phyloP scores from a whole-genome alignment of 495 filamentous ascomycete species.

The Lasiosphaeris hirsuta region DNA sequence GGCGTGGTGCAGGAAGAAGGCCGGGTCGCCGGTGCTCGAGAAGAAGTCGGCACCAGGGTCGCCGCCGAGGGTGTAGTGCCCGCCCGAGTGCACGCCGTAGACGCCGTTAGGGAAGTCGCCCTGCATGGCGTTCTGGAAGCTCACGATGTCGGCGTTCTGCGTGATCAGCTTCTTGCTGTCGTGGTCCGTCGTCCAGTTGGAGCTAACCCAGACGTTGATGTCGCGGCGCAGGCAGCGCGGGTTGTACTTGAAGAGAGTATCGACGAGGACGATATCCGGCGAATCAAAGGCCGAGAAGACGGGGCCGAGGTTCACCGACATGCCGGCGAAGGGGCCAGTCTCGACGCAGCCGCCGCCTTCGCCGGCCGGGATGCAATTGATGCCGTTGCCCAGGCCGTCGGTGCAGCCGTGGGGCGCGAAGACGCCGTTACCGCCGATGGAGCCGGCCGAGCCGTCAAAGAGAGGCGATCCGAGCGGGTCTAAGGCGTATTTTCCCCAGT shows the following conservation, averaged over 20 bases:
- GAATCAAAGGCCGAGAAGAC: conserved; percentile 25
- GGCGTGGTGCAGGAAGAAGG: conserved; percentile 64
- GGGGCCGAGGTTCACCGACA: conserved; percentile 53
- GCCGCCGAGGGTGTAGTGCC: conserved; percentile 61
- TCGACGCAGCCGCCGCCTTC: conserved; percentile 61
- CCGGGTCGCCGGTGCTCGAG: conserved; percentile 59
- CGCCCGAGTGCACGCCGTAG: conserved; percentile 61
- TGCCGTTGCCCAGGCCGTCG: conserved; percentile 35
- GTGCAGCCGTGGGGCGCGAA: conserved; percentile 33
- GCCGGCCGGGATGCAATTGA: conserved; percentile 43
- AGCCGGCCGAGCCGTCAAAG: conserved; percentile 57
- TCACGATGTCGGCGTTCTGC: conserved; percentile 41
- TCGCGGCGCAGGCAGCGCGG: conserved; percentile 65
- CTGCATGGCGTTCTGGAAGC: conserved; percentile 52
- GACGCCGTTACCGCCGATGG: conserved; percentile 60
- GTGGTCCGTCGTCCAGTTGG: conserved; percentile 42
- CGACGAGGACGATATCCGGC: background rate
- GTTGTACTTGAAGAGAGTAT: conserved; percentile 38
- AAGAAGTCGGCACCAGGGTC: conserved; percentile 57
- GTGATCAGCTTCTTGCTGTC: conserved; percentile 32
- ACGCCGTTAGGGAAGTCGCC: conserved; percentile 45
- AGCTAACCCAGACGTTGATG: conserved; percentile 45
- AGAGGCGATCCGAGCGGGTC: conserved; percentile 51
- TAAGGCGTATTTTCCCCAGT: conserved; percentile 54
- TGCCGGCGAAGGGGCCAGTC: conserved; percentile 53